phyloP scores from a whole-genome alignment of 2,329 filamentous ascomycete genomes.

The Penicillium sp. region DNA sequence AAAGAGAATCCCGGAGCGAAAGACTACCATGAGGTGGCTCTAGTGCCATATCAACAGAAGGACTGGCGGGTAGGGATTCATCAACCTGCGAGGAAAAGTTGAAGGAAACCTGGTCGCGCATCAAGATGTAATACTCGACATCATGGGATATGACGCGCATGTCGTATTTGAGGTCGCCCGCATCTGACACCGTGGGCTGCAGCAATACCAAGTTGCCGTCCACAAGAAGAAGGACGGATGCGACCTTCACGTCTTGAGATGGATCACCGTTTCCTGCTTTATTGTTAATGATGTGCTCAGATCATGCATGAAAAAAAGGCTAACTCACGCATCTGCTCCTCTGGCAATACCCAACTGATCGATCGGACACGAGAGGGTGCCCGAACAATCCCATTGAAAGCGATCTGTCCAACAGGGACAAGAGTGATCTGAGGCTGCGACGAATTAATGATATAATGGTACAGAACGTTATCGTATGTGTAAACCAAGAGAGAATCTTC shows the following conservation, averaged over 20 bases:
- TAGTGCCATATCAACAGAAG: constrained; percentile 48
- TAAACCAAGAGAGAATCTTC: constrained; percentile 95
- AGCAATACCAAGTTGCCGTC: constrained; percentile 94
- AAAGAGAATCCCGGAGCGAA: constrained; percentile 79
- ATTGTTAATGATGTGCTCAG: constrained; percentile 14
- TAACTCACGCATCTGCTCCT: constrained; percentile 71
- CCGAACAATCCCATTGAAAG: constrained; percentile 92
- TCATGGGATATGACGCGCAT: constrained; percentile 97
- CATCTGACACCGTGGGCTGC: constrained; percentile 78
- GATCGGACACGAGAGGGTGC: constrained; percentile 89
- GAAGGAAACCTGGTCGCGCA: constrained; percentile 72
- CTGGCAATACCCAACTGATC: constrained; percentile 92
- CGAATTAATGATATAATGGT: constrained; percentile 86
- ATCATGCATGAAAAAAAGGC: not conserved
- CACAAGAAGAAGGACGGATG: constrained; percentile 92
- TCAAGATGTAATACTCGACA: constrained; percentile 90
- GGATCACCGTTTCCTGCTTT: constrained; percentile 75
- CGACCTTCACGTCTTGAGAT: constrained; percentile 89
- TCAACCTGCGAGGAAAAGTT: constrained; percentile 50
- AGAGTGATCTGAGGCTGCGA: constrained; percentile 70
- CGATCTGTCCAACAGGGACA: constrained; percentile 95
- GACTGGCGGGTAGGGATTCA: constrained; percentile 50
- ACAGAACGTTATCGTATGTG: constrained; percentile 92
- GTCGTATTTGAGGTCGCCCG: constrained; percentile 89
- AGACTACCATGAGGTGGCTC: constrained; percentile 49